phyloP scores from a whole-genome alignment of 73 alveolate species.

The Uronychia binucleata region DNA sequence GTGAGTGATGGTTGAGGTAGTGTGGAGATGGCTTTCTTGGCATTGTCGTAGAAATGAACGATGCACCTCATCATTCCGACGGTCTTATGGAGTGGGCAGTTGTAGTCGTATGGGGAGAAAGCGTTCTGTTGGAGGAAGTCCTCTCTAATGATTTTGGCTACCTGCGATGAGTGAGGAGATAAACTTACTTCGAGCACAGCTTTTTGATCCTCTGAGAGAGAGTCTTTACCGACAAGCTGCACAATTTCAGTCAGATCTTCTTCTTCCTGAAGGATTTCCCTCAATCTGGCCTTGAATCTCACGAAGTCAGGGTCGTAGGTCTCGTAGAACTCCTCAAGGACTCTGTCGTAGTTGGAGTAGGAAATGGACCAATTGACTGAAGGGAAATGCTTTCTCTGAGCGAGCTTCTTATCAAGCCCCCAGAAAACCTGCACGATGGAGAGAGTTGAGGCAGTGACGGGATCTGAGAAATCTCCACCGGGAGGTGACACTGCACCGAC shows the following conservation, averaged over 20 bases:
- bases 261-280: conserved; percentile 96
- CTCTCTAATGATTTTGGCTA: conserved; percentile 95
- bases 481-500: conserved; percentile 96
- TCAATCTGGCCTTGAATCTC: conserved; percentile 87
- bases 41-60: conserved; percentile 81
- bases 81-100: conserved; percentile 95
- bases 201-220: conserved; percentile 97
- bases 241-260: conserved; percentile 98
- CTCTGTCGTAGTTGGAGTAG: conserved; percentile 95
- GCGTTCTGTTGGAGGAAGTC: conserved; percentile 98
- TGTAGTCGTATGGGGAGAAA: conserved; percentile 93
- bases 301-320: conserved; percentile 96
- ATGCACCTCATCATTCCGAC: conserved; percentile 96
- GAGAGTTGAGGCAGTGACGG: conserved; percentile 98
- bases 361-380: conserved; percentile 98
- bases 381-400: conserved; percentile 99
- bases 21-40: conserved; percentile 79
- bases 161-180: not conserved
- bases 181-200: conserved; percentile 84
- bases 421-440: conserved; percentile 98
- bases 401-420: conserved; percentile 98
- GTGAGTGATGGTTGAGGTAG: no score
- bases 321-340: conserved; percentile 87
- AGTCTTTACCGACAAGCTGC: conserved; percentile 99
- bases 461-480: conserved; percentile 99